Evolutionary conservation across 768 basidiomycete species (phyloP), one percentile per base, ranked within the genome.

Genomic region (Russula emetica): DNA sequence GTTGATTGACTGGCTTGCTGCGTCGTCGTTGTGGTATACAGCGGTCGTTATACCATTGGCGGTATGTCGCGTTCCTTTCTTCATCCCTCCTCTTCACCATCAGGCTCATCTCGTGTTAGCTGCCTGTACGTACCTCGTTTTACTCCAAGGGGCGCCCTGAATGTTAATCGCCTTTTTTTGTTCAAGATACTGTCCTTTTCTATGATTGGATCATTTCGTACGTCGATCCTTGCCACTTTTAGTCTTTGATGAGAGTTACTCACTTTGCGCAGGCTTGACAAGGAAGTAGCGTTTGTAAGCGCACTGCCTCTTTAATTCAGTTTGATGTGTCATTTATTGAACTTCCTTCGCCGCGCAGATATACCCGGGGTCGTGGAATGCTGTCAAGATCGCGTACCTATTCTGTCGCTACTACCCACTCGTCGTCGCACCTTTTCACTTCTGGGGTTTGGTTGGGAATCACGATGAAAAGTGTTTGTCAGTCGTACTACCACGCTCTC

Each of bases 141-240:
- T 24, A 13, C 6, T 28, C 2, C 3, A 2, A 13, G 34, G 30
- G 30, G 5, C 9, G 5, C 42, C 24, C 11, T 22, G 26, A 47
- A 34, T 55, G 24, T 50, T 56, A 5, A 61, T 60, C 32, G 4
- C 5, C 20, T 18, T 36, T n/a, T 22, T 34, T 18, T 20, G 22
- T 24, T 18, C 34, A 68, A 68, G 67, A 67, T 13, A 56, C 50
- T 20, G n/a, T 68, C 36, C 53, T 62, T 24, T 58, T 67, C 47
- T 68, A 67, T 55, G 67, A 68, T 52, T 68, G 67, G 67, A 45
- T 68, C 34, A 62, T 58, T 22, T 58, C 61, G 67, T 68, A 26
- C 58, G 67, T 68, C 14, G 11, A 50, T 40, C 38, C 9, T 38
- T 54, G 5, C 45, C 18, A 0, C 53, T 55, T 47, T 49, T 40